phyloP scores from a whole-genome alignment of 176 grass and related monocot species.

The Aechmea fasciata region DNA sequence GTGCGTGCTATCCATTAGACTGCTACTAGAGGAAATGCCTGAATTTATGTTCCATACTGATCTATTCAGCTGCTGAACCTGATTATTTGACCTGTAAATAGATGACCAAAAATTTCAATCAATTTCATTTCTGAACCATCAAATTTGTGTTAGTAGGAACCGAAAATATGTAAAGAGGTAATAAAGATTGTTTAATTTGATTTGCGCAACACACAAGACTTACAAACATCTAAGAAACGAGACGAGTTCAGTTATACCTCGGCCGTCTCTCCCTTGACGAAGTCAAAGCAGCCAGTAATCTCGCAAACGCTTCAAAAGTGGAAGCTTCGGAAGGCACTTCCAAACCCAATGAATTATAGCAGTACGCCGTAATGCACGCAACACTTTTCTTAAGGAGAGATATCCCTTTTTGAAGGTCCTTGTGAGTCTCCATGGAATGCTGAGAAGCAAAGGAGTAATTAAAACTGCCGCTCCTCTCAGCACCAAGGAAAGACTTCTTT shows the following conservation, averaged over 20 bases:
- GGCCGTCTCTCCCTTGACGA: constrained; percentile 71
- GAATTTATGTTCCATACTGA: constrained; percentile 68
- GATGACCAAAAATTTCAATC: no score
- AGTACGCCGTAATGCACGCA: constrained; percentile 61
- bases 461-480: constrained; percentile 55
- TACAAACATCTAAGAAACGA: background rate
- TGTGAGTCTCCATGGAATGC: constrained; percentile 75
- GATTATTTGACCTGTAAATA: constrained; percentile 60
- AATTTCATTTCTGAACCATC: no score
- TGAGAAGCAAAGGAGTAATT: constrained; percentile 63
- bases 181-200: no score
- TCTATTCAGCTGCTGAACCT: constrained; percentile 54
- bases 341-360: constrained; percentile 79
- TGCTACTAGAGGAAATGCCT: constrained; percentile 47
- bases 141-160: no score
- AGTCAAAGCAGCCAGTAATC: constrained; percentile 60
- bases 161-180: no score
- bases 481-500: constrained; percentile 39
- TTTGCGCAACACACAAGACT: background rate
- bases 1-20: constrained; percentile 61
- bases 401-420: constrained; percentile 79
- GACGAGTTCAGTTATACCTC: constrained; percentile 33
- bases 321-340: constrained; percentile 83
- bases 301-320: constrained; percentile 83
- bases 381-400: constrained; percentile 87